Evolutionary conservation across 805 yeast genomes (phyloP).

Genomic region (Candida stauntonica): DNA sequence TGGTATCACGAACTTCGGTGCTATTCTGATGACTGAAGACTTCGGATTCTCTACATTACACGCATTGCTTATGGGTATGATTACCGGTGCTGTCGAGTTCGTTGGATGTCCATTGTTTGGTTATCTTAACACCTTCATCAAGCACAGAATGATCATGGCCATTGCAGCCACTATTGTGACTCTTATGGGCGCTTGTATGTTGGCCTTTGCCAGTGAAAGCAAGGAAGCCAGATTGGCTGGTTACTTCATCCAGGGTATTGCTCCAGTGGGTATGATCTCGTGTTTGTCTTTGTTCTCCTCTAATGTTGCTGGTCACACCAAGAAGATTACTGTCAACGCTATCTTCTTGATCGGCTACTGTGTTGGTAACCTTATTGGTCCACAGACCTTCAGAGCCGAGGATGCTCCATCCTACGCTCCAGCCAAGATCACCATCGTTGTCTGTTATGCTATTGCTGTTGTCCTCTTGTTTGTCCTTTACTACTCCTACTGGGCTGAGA

Average conservation of each 20-base stretch:
- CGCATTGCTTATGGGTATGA: constrained; percentile 32
- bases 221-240: constrained; percentile 29
- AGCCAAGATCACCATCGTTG: constrained; percentile 14
- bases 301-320: constrained; percentile 19
- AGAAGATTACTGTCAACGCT: constrained; percentile 15
- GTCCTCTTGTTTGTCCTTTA: constrained; percentile 1
- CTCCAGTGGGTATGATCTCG: constrained; percentile 10
- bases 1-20: constrained; percentile 31
- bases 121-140: neutral
- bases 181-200: constrained; percentile 20
- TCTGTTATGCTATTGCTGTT: constrained; percentile 2
- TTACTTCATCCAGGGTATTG: constrained; percentile 20
- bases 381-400: constrained; percentile 56
- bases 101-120: constrained; percentile 12
- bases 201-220: constrained; percentile 32
- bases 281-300: constrained; percentile 22
- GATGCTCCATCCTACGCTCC: constrained; percentile 53
- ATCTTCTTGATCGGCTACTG: constrained; percentile 16
- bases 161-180: constrained; percentile 1
- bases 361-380: constrained; percentile 47
- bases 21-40: constrained; percentile 14
- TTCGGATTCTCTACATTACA: constrained; percentile 31
- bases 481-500: constrained; percentile 9
- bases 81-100: constrained; percentile 16
- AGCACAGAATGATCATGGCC: constrained; percentile 10